Evolutionary conservation across 2,329 filamentous ascomycete species (phyloP).

Genomic region (Ceratocystis variospora): DNA sequence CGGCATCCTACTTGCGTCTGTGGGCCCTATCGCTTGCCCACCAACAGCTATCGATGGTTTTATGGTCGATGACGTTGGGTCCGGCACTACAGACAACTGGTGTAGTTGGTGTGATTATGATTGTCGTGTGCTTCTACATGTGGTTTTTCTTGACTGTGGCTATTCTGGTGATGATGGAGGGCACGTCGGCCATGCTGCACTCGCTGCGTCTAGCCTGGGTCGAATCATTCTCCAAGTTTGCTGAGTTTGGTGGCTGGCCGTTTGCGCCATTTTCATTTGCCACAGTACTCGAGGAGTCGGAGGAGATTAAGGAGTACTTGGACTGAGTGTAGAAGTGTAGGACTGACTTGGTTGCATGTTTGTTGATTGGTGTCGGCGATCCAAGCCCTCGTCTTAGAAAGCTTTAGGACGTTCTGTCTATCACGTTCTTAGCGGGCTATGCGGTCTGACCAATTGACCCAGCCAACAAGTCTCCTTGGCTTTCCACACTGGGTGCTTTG

Average conservation of each 20-base stretch:
- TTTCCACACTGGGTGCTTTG: constrained; percentile 8
- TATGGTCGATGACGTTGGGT: constrained; percentile 91
- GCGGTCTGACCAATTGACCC: too few relatives aligned
- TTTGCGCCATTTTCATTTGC: constrained; percentile 86
- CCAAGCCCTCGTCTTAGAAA: too few relatives aligned
- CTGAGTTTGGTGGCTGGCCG: constrained; percentile 74
- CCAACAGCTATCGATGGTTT: constrained; percentile 89
- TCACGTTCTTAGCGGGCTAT: too few relatives aligned
- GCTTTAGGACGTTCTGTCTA: too few relatives aligned
- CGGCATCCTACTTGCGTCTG: constrained; percentile 92
- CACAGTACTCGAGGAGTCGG: constrained; percentile 69
- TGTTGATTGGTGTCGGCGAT: background rate
- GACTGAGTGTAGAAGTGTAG: constrained; percentile 26
- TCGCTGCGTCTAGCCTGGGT: constrained; percentile 88
- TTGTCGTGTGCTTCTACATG: constrained; percentile 68
- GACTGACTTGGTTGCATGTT: background rate
- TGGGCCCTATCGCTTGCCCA: constrained; percentile 96
- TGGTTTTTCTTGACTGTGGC: constrained; percentile 70
- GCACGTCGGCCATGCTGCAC: constrained; percentile 83
- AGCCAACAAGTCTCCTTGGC: background rate
- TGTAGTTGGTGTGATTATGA: constrained; percentile 58
- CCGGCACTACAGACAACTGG: constrained; percentile 57
- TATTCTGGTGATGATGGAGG: constrained; percentile 86
- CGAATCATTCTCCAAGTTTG: constrained; percentile 95
- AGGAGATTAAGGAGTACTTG: constrained; percentile 43